Conservation (phyloP, 306 rosid genomes). For the Carpinus fangiana region DNA sequence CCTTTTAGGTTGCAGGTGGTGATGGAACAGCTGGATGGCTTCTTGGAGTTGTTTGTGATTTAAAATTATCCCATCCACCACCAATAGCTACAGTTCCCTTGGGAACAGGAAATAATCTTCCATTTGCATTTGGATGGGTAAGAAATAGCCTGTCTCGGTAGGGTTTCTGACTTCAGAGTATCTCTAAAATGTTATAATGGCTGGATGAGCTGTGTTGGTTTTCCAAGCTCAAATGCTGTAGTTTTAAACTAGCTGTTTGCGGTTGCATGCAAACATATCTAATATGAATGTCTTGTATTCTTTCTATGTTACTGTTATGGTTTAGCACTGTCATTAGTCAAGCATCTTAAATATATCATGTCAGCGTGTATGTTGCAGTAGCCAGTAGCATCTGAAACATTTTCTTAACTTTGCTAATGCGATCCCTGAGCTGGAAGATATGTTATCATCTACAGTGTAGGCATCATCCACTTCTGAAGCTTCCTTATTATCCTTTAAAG, state of each 20-base stretch:
- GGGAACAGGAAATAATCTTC: constrained; percentile 98
- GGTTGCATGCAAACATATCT: background rate
- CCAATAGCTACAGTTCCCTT: constrained; percentile 90
- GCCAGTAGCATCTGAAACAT: background rate
- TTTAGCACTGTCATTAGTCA: background rate
- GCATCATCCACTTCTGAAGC: background rate
- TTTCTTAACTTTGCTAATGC: background rate
- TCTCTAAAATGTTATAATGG: background rate
- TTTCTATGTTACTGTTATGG: background rate
- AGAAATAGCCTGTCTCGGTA: constrained; percentile 21
- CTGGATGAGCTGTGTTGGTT: constrained; percentile 1
- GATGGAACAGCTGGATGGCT: constrained; percentile 99
- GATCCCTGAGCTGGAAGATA: background rate
- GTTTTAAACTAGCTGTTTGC: background rate
- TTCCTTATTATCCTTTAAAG: background rate
- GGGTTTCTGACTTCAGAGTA: constrained; percentile 2
- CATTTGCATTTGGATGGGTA: constrained; percentile 99
- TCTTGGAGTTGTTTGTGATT: constrained; percentile 97
- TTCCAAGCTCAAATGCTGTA: background rate
- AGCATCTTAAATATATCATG: background rate
- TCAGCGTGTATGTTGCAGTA: background rate
- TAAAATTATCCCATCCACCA: constrained; percentile 75
- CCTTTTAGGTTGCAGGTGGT: constrained; percentile 91
- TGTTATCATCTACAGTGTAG: background rate
- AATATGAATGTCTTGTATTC: background rate